Percentiles rank a stretch among this genome's conserved stretches.
Conservation (phyloP, 179 eudicot species). For the Beta lomatogona region DNA sequence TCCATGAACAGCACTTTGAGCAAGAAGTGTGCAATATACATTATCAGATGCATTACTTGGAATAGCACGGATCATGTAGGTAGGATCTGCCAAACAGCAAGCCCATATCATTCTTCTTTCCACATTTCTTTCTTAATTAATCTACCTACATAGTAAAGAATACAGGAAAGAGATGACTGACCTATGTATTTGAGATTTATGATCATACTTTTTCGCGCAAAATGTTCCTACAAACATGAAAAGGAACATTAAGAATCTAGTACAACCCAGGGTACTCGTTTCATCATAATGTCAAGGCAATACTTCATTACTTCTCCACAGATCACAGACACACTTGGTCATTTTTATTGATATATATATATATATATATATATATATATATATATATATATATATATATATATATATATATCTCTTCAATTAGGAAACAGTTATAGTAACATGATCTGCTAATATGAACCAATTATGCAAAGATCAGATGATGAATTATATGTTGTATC, state of each 20-base stretch:
- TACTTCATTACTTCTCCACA: conserved; percentile 1
- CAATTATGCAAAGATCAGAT: not conserved
- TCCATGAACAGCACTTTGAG: conserved; percentile 62
- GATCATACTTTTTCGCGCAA: conserved; percentile 30
- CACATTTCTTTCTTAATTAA: not conserved
- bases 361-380: too few species aligned
- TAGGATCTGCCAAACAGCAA: conserved; percentile 41
- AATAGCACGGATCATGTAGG: conserved; percentile 58
- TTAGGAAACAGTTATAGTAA: not conserved
- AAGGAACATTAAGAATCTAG: conserved; percentile 4
- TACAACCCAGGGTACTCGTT: not conserved
- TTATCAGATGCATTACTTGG: conserved; percentile 58
- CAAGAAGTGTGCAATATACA: conserved; percentile 56
- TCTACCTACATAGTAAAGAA: not conserved
- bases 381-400: too few species aligned
- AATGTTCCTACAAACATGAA: conserved; percentile 43
- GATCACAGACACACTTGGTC: not conserved
- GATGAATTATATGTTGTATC: not conserved
- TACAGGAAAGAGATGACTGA: conserved; percentile 23
- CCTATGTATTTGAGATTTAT: conserved; percentile 60
- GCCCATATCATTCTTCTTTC: conserved; percentile 13
- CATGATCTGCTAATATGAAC: not conserved
- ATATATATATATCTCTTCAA: not conserved
- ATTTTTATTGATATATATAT: not conserved
- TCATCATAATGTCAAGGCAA: not conserved